These are phyloP conservation scores for Calonectria hongkongensis DNA, from an alignment of 2,329 filamentous ascomycete genomes.

Conservation along the genomic window DNA sequence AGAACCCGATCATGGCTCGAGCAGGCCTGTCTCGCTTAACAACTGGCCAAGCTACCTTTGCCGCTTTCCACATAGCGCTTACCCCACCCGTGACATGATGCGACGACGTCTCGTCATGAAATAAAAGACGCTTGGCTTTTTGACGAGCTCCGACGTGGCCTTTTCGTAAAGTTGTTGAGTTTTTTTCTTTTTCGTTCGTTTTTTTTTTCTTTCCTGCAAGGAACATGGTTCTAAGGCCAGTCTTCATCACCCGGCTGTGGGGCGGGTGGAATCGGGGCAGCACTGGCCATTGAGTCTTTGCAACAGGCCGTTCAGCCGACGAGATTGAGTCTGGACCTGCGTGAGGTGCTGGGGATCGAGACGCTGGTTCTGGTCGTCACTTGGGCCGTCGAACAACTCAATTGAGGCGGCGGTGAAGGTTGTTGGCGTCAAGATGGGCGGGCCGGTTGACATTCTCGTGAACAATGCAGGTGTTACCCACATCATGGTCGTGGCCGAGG, in stretches of 20 bases:
- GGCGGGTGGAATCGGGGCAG: slow-evolving; percentile 35
- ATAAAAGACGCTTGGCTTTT: slow-evolving; percentile 7
- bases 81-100: slow-evolving; percentile 19
- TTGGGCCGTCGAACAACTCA: background rate
- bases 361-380: slow-evolving; percentile 29
- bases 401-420: slow-evolving; percentile 11
- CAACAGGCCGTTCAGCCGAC: slow-evolving; percentile 27
- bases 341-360: slow-evolving; percentile 24
- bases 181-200: slow-evolving; percentile 7
- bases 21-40: slow-evolving; percentile 18
- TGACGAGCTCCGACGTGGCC: slow-evolving; percentile 6
- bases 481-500: slow-evolving; percentile 30
- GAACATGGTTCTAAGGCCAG: slow-evolving; percentile 20
- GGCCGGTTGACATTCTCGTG: slow-evolving; percentile 24
- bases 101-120: slow-evolving; percentile 6
- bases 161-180: background rate
- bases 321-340: slow-evolving; percentile 24
- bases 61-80: background rate
- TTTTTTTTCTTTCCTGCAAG: slow-evolving; percentile 5
- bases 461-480: slow-evolving; percentile 34
- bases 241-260: slow-evolving; percentile 40
- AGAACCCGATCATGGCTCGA: background rate
- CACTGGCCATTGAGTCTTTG: slow-evolving; percentile 38
- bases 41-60: background rate
- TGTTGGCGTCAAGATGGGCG: background rate